A percentile compares a stretch with the other conserved stretches of the same genome.
Evolutionary conservation across 192 early-diverging fungal species (phyloP).

Genomic region (Coemansia brasiliensis): DNA sequence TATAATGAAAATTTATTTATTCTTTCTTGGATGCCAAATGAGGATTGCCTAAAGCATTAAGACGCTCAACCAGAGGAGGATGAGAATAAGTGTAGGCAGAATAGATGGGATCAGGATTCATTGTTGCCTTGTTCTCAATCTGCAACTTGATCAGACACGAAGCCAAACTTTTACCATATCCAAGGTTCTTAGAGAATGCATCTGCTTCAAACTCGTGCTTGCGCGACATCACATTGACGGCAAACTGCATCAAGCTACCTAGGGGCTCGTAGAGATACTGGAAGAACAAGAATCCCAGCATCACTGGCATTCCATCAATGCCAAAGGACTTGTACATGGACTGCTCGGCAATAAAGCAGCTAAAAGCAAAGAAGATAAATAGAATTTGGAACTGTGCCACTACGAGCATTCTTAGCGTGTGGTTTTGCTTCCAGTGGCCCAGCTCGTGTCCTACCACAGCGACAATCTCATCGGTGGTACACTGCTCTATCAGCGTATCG

Average conservation of each 20-base stretch:
- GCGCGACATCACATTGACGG: conserved; percentile 77
- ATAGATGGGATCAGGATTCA: conserved; percentile 86
- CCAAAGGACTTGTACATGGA: conserved; percentile 87
- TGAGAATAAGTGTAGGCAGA: conserved; percentile 91
- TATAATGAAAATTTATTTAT: conserved; percentile 17
- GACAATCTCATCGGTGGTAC: conserved; percentile 80
- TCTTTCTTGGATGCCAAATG: conserved; percentile 53
- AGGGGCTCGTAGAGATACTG: conserved; percentile 82
- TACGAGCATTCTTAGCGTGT: conserved; percentile 74
- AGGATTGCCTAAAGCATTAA: conserved; percentile 61
- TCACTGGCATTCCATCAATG: conserved; percentile 68
- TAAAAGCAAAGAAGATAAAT: conserved; percentile 72
- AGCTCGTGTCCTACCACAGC: conserved; percentile 97
- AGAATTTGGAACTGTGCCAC: conserved; percentile 78
- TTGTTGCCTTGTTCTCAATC: conserved; percentile 81
- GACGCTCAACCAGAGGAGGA: conserved; percentile 87
- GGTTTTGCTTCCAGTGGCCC: conserved; percentile 91
- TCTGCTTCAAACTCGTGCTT: conserved; percentile 94
- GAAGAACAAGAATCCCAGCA: conserved; percentile 93
- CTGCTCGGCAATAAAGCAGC: conserved; percentile 69
- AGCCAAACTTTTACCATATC: conserved; percentile 70
- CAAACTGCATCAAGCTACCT: conserved; percentile 72
- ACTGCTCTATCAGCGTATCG: conserved; percentile 89
- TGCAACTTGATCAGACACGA: conserved; percentile 87
- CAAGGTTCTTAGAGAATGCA: conserved; percentile 81